Percentiles rank a stretch among this genome's conserved stretches.
Conservation (phyloP, 192 early-diverging fungal species). For the Gryganskiella cystojenkinii region DNA sequence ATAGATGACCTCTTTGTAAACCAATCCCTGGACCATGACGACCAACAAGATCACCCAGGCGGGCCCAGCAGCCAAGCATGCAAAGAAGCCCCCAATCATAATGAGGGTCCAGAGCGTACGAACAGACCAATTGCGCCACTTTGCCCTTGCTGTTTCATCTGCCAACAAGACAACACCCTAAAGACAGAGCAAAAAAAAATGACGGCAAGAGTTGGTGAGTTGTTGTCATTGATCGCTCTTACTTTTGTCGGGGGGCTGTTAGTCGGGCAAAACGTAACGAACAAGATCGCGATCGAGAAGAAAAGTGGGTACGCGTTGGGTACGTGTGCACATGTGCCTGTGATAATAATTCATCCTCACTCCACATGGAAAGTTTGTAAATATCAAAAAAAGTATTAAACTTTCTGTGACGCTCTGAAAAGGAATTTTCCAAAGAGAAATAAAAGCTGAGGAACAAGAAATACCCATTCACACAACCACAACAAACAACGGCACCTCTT, state of each 20-base stretch:
- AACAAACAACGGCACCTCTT: too few relatives aligned
- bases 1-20: conserved; percentile 95
- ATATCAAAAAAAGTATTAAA: not conserved
- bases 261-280: too few relatives aligned
- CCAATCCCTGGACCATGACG: conserved; percentile 81
- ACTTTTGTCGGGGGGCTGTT: too few relatives aligned
- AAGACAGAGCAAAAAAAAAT: not conserved
- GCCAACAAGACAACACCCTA: conserved; percentile 52
- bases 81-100: conserved; percentile 90
- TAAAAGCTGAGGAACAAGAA: too few relatives aligned
- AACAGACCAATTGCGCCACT: conserved; percentile 87
- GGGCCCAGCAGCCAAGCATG: conserved; percentile 81
- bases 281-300: not conserved
- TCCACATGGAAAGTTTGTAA: too few relatives aligned
- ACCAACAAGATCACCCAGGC: conserved; percentile 89
- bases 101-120: conserved; percentile 87
- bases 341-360: too few relatives aligned
- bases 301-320: too few relatives aligned
- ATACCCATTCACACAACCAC: too few relatives aligned
- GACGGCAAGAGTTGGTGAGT: too few relatives aligned
- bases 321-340: not conserved
- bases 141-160: conserved; percentile 56
- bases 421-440: too few relatives aligned
- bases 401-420: not conserved
- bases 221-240: not conserved